Evolutionary conservation across 306 rosid species (phyloP).

Genomic region (Hylodesmum podocarpum): DNA sequence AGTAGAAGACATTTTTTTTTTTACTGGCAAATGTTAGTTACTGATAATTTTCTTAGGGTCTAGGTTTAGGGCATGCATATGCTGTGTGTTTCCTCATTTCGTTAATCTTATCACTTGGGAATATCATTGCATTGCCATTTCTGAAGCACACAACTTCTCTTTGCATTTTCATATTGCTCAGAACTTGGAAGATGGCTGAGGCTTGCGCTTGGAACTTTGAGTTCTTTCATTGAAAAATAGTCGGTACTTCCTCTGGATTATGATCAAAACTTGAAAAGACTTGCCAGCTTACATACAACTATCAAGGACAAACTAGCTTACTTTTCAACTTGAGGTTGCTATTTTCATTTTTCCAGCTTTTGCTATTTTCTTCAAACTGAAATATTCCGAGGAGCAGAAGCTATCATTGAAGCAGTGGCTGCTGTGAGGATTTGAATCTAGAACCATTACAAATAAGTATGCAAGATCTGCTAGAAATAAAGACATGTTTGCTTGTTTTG

Average conservation of each 20-base stretch:
- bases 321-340: too few relatives aligned
- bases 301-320: constrained; percentile 27
- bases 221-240: neutral
- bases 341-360: too few relatives aligned
- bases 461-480: neutral
- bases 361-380: too few relatives aligned
- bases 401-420: neutral
- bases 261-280: neutral
- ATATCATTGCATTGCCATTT: neutral
- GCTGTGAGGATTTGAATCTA: neutral
- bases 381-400: constrained; percentile 32
- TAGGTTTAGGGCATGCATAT: too few relatives aligned
- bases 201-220: constrained; percentile 8
- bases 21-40: too few relatives aligned
- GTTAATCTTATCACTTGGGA: neutral
- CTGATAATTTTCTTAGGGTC: too few relatives aligned
- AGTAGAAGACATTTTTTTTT: too few relatives aligned
- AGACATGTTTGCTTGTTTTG: constrained; percentile 38
- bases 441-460: constrained; percentile 7
- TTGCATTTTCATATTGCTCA: neutral
- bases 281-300: neutral
- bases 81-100: too few relatives aligned
- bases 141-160: neutral
- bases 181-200: constrained; percentile 1
- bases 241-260: neutral